phyloP scores from a whole-genome alignment of 345 rosid species.

The Aurinia saxatilis region DNA sequence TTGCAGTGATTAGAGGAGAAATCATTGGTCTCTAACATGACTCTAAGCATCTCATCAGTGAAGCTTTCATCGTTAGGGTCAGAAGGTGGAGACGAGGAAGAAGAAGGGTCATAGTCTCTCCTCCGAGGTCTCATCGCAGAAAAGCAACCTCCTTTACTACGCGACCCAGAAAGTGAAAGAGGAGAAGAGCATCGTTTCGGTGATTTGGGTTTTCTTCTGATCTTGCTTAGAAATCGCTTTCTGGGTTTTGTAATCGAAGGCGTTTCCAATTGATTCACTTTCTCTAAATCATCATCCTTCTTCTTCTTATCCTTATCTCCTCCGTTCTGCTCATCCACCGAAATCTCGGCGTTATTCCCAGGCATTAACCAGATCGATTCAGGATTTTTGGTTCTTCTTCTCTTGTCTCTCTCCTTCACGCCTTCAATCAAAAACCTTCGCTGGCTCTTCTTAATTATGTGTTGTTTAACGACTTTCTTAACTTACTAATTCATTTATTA shows the following conservation, averaged over 20 bases:
- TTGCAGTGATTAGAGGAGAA: slow-evolving; percentile 23
- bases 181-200: neutral
- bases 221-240: slow-evolving; percentile 10
- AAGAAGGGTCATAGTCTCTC: neutral
- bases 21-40: slow-evolving; percentile 31
- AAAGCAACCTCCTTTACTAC: slow-evolving; percentile 26
- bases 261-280: slow-evolving; percentile 4
- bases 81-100: slow-evolving; percentile 15
- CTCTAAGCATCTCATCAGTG: slow-evolving; percentile 26
- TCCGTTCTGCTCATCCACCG: slow-evolving; percentile 19
- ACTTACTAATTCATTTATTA: neutral
- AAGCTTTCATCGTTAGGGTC: slow-evolving; percentile 31
- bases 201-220: slow-evolving; percentile 23
- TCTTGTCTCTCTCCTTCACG: neutral
- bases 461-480: slow-evolving; percentile 14
- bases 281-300: neutral
- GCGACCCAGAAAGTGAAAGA: slow-evolving; percentile 11
- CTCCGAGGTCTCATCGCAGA: slow-evolving; percentile 5
- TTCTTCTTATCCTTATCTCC: slow-evolving; percentile 5
- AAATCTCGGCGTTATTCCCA: slow-evolving; percentile 18
- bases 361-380: slow-evolving; percentile 26
- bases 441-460: slow-evolving; percentile 13
- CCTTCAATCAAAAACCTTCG: slow-evolving; percentile 18
- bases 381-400: neutral
- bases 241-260: slow-evolving; percentile 7